These are phyloP conservation scores for Carex arenaria DNA, from an alignment of 202 grass and related monocot species.

Conservation along the genomic window DNA sequence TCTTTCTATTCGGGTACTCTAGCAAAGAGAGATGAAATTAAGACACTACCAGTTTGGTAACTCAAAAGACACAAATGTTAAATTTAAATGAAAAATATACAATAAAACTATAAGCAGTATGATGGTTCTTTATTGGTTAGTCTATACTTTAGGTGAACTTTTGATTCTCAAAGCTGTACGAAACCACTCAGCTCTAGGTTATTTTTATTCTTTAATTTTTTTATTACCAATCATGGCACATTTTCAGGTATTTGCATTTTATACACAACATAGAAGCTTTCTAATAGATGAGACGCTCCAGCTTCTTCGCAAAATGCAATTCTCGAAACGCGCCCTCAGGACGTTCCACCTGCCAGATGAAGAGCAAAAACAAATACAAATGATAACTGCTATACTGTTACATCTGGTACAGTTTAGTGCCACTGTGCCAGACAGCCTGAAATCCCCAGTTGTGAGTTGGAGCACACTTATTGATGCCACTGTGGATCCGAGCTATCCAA, in stretches of 20 bases:
- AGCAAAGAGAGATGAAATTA: constrained; percentile 6
- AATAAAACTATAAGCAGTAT: background rate
- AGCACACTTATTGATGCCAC: constrained; percentile 68
- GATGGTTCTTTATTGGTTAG: background rate
- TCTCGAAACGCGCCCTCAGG: constrained; percentile 77
- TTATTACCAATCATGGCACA: constrained; percentile 23
- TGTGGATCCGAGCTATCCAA: constrained; percentile 59
- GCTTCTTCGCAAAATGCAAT: constrained; percentile 93
- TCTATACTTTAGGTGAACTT: background rate
- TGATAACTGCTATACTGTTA: constrained; percentile 92
- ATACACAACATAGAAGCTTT: constrained; percentile 76
- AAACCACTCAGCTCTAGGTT: constrained; percentile 14
- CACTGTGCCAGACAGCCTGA: constrained; percentile 76
- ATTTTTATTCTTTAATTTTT: constrained; percentile 27
- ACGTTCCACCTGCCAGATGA: constrained; percentile 92
- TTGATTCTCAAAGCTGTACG: background rate
- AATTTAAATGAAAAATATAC: background rate
- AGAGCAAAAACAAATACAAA: constrained; percentile 97
- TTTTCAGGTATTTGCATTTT: constrained; percentile 80
- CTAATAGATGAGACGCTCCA: constrained; percentile 94
- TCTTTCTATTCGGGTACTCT: background rate
- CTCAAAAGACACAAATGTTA: background rate
- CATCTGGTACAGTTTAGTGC: constrained; percentile 97
- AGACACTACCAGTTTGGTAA: background rate
- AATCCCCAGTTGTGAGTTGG: constrained; percentile 57